Conservation (phyloP, 2,329 filamentous ascomycete genomes). For the Colletotrichum siamense region DNA sequence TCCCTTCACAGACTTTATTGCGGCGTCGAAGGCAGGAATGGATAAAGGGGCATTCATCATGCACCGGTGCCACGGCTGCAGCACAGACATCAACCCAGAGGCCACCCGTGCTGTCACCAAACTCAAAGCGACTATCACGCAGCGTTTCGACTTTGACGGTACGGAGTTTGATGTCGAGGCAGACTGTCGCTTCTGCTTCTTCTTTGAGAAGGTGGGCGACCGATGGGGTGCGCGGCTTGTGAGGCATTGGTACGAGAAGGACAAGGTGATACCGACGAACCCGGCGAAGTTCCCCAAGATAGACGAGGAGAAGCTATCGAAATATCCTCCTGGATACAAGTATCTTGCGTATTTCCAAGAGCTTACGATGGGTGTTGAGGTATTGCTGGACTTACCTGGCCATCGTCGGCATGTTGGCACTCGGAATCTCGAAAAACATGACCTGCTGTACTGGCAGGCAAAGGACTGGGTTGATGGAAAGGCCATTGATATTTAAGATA, state of each 20-base stretch:
- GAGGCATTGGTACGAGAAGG: not conserved
- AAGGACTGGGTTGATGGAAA: not conserved
- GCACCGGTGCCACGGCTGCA: constrained; percentile 47
- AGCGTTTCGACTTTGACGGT: constrained; percentile 33
- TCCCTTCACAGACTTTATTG: constrained; percentile 43
- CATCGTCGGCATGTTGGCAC: not conserved
- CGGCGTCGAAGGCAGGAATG: constrained; percentile 42
- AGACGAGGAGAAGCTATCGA: not conserved
- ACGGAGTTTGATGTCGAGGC: constrained; percentile 49
- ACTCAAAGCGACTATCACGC: not conserved
- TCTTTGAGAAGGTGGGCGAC: constrained; percentile 44
- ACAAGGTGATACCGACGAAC: not conserved
- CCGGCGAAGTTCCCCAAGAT: not conserved
- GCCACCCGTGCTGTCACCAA: constrained; percentile 42
- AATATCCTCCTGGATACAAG: not conserved
- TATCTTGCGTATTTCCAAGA: not conserved
- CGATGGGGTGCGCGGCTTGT: constrained; percentile 35
- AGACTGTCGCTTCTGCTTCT: constrained; percentile 52
- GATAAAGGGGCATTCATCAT: constrained; percentile 48
- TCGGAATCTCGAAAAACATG: not conserved
- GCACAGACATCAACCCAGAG: constrained; percentile 45
- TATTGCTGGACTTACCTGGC: not conserved
- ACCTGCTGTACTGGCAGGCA: not conserved
- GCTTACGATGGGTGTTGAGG: not conserved
- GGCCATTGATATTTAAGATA: not conserved